A percentile compares a stretch with the other conserved stretches of the same genome.
These are phyloP conservation scores for Malassezia restricta DNA, from an alignment of 1,284 basidiomycete species.

Conservation along the genomic window DNA sequence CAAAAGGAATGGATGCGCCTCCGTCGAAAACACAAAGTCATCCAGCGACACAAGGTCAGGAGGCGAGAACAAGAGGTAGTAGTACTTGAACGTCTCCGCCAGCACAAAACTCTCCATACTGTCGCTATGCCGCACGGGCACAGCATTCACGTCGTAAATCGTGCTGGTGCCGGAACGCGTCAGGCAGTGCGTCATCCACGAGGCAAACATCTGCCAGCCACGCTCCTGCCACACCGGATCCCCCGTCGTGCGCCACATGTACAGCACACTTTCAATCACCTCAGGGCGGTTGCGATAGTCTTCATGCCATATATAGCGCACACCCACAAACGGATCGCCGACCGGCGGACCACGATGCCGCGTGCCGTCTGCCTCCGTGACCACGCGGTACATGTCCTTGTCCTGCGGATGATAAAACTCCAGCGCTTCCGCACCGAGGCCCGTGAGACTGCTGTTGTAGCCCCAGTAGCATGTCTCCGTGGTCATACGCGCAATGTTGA, in stretches of 20 bases:
- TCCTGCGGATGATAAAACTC: conserved; percentile 29
- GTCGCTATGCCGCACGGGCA: conserved; percentile 41
- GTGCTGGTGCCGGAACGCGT: conserved; percentile 47
- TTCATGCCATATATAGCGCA: conserved; percentile 18
- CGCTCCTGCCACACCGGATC: conserved; percentile 52
- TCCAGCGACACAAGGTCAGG: conserved; percentile 52
- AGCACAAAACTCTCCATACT: conserved; percentile 52
- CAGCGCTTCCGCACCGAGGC: conserved; percentile 41
- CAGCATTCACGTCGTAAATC: conserved; percentile 47
- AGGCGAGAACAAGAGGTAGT: conserved; percentile 49
- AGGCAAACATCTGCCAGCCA: conserved; percentile 54
- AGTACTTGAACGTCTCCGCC: conserved; percentile 52
- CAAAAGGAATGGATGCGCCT: conserved; percentile 40
- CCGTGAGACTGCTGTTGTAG: conserved; percentile 44
- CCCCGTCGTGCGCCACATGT: conserved; percentile 53
- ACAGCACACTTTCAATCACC: conserved; percentile 53
- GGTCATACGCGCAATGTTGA: conserved; percentile 47
- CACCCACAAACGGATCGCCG: conserved; percentile 39
- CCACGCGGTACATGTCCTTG: conserved; percentile 24
- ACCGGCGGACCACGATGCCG: conserved; percentile 20
- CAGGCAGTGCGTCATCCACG: conserved; percentile 50
- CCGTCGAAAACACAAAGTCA: conserved; percentile 53
- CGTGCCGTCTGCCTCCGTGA: conserved; percentile 22
- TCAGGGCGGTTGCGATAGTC: conserved; percentile 49
- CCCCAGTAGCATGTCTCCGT: conserved; percentile 52